These are phyloP conservation scores for Colletotrichum melonis DNA, from an alignment of 2,329 filamentous ascomycete genomes.

Conservation along the genomic window DNA sequence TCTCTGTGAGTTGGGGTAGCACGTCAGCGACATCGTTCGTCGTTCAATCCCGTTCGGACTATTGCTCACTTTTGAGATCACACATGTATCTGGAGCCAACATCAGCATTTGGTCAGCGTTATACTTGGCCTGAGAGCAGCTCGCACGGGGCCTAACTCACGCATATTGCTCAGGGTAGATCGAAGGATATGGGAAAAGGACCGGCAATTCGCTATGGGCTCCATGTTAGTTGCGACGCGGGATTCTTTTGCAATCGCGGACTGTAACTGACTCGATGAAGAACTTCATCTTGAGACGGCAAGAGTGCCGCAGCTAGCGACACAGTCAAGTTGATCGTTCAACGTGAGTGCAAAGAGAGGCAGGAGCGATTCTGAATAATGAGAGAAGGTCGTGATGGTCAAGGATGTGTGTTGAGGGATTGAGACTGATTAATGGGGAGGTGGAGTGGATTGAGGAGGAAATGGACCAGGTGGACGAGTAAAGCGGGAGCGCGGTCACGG, in stretches of 20 bases:
- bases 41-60: neutral
- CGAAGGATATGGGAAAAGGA: slow-evolving; percentile 69
- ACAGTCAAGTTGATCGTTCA: neutral
- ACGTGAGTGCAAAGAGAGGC: neutral
- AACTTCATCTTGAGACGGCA: slow-evolving; percentile 28
- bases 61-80: slow-evolving; percentile 62
- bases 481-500: neutral
- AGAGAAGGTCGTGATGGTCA: neutral
- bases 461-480: neutral
- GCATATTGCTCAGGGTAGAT: slow-evolving; percentile 72
- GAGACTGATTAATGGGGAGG: neutral
- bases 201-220: slow-evolving; percentile 60
- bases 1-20: slow-evolving; percentile 56
- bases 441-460: neutral
- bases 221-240: neutral
- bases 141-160: slow-evolving; percentile 46
- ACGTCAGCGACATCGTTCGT: neutral
- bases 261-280: slow-evolving; percentile 36
- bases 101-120: slow-evolving; percentile 10
- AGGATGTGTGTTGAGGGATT: neutral
- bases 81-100: slow-evolving; percentile 62
- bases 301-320: neutral
- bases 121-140: neutral
- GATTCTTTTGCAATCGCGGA: neutral
- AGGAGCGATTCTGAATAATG: neutral